Conservation (phyloP, 1,284 basidiomycete genomes). For the Cryptococcus wingfieldii region DNA sequence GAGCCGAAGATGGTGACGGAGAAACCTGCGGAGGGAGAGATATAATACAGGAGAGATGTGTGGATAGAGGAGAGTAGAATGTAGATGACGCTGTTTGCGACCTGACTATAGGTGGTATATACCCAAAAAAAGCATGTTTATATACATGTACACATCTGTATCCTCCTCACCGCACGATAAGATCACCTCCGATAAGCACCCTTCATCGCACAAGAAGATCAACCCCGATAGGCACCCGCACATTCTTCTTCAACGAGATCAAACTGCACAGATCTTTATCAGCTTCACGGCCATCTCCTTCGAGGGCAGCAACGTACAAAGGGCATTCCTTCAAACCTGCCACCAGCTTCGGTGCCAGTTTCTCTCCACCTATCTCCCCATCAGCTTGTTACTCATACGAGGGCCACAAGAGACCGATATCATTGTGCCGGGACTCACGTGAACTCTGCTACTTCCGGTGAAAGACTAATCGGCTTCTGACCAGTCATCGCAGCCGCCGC, state of each 20-base stretch:
- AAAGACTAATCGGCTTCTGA: conserved; percentile 14
- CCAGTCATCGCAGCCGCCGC: conserved; percentile 25
- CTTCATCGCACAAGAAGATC: background rate
- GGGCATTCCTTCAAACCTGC: conserved; percentile 24
- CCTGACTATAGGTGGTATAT: background rate
- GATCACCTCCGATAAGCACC: conserved; percentile 12
- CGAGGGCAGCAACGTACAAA: conserved; percentile 17
- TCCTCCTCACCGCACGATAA: background rate
- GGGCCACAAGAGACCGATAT: too few relatives aligned
- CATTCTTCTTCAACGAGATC: conserved; percentile 30
- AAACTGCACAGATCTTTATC: conserved; percentile 15
- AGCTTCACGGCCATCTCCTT: background rate
- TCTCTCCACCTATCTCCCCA: conserved; percentile 12
- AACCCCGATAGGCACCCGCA: conserved; percentile 14
- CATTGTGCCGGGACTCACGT: conserved; percentile 10
- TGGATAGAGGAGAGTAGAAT: background rate
- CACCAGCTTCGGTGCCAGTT: conserved; percentile 28
- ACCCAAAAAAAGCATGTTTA: background rate
- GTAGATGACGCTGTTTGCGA: background rate
- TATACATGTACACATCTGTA: background rate
- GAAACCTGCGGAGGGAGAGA: background rate
- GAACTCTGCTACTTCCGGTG: conserved; percentile 23
- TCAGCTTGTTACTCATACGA: too few relatives aligned
- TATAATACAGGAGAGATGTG: background rate
- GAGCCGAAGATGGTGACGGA: conserved; percentile 21